Base-by-base conservation (phyloP, 805 yeast genomes). In the Kodamaea restingae region DNA sequence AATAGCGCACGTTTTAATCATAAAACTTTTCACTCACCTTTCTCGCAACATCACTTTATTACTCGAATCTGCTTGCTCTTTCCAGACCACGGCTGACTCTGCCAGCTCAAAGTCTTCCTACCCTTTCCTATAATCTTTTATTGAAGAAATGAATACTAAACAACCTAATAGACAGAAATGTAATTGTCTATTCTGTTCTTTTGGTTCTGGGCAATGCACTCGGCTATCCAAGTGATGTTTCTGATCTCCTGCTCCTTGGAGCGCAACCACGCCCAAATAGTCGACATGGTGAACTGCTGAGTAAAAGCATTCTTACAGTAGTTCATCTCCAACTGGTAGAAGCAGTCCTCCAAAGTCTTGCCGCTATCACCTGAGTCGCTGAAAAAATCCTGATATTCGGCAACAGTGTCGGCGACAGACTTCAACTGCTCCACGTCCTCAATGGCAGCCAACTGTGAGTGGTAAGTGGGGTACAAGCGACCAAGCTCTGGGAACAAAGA, bases 161-260 rank as follows among this genome's bases (percentile, higher is more conserved):
- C 26, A 7, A 7, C 9, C 38, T 68, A 88, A 52, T 81, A 88
- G 29, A 91, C 96, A 32, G 95, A 71, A 44, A 95, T 88, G 61
- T 88, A 95, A 61, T 86, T 87, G 53, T 84, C 81, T 49, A 93
- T 87, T 62, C 96, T 79, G 58, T 87, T 95, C 69, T 88, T 87
- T 73, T 93, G 99, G 60, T 88, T 90, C 64, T 95, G 98, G 22
- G 98, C 96, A 68, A 93, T 93, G 71, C 99, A 93, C 69, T 93
- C 99, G 36, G 98, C 96, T 41, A 93, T 91, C 99, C 99, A 93
- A n/a, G 98, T 88, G 49, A 93, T 84, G 61, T 93, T 93, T 65
- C 98, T 78, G 43, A 95, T 80, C 64, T 93, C 99, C 66, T 95
- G 98, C 65, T 93, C 98, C 56, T 84, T 85, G 12, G 96, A 83